phyloP scores from a whole-genome alignment of 768 basidiomycete genomes.

The Mycena rosella region DNA sequence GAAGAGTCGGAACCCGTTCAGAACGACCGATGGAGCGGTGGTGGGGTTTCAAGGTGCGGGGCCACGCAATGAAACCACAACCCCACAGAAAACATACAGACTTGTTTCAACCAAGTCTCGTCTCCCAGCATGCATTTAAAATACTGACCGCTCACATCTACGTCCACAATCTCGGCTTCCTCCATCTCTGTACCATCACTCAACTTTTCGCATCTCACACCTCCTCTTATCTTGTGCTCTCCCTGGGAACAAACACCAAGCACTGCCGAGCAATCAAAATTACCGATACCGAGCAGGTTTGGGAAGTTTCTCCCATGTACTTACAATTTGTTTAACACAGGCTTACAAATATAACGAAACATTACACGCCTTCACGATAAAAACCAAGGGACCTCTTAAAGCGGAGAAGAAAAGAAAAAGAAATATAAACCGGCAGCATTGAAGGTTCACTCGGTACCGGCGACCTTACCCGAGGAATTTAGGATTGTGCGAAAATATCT shows the following conservation, averaged over 20 bases:
- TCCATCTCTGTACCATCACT: neutral
- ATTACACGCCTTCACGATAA: neutral
- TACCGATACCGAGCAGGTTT: neutral
- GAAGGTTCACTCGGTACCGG: neutral
- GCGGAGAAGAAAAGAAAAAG: neutral
- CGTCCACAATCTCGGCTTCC: neutral
- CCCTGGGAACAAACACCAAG: neutral
- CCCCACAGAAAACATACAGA: neutral
- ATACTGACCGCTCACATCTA: neutral
- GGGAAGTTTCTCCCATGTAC: slow-evolving; percentile 10
- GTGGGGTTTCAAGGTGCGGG: slow-evolving; percentile 1
- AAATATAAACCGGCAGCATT: slow-evolving; percentile 15
- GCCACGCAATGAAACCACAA: neutral
- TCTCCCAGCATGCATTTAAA: neutral
- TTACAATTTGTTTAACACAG: neutral
- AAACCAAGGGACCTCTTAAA: neutral
- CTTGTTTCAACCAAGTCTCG: neutral
- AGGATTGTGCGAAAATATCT: neutral
- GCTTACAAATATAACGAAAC: neutral
- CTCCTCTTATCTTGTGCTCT: neutral
- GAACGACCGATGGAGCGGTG: too few relatives aligned
- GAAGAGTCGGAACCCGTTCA: neutral
- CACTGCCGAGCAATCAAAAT: neutral
- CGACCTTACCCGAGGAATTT: slow-evolving; percentile 3
- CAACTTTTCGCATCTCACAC: neutral